phyloP scores from a whole-genome alignment of 164 flowering plant species.

The Vitis cinerea region DNA sequence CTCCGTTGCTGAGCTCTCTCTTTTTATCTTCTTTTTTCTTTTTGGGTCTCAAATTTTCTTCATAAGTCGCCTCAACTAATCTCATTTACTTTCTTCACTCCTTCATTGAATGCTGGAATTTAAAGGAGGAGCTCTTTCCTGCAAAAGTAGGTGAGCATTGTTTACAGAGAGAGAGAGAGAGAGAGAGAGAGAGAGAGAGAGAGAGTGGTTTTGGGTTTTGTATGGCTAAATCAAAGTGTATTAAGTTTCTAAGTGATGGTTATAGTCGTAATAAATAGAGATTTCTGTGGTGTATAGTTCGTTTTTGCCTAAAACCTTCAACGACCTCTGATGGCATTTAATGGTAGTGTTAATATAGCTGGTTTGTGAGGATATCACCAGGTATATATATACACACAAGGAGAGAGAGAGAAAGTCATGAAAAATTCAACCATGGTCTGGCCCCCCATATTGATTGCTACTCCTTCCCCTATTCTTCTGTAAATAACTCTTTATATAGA shows the following conservation, averaged over 20 bases:
- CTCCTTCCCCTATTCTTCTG: too few species aligned
- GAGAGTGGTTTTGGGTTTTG: neutral
- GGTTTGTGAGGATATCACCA: neutral
- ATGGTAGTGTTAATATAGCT: conserved; percentile 11
- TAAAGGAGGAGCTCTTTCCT: conserved; percentile 23
- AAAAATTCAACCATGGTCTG: neutral
- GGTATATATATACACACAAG: neutral
- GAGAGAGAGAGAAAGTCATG: neutral
- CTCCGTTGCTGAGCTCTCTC: too few species aligned
- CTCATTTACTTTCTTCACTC: conserved; percentile 22
- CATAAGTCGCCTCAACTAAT: conserved; percentile 17
- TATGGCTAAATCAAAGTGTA: neutral
- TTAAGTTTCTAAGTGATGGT: too few species aligned
- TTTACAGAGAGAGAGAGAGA: conserved; percentile 2
- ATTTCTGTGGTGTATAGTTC: too few species aligned
- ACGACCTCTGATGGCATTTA: conserved; percentile 40
- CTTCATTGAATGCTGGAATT: conserved; percentile 26
- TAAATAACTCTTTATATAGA: too few species aligned
- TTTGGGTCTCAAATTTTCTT: too few species aligned
- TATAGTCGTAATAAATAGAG: too few species aligned
- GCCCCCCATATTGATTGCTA: neutral
- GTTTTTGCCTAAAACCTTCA: conserved; percentile 30
- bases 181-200: neutral
- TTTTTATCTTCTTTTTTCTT: too few species aligned
- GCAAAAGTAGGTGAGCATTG: conserved; percentile 33